A percentile compares a stretch with the other conserved stretches of the same genome.
These are phyloP conservation scores for Colletotrichum orchidophilum DNA, from an alignment of 2,329 filamentous ascomycete species.

Conservation along the genomic window DNA sequence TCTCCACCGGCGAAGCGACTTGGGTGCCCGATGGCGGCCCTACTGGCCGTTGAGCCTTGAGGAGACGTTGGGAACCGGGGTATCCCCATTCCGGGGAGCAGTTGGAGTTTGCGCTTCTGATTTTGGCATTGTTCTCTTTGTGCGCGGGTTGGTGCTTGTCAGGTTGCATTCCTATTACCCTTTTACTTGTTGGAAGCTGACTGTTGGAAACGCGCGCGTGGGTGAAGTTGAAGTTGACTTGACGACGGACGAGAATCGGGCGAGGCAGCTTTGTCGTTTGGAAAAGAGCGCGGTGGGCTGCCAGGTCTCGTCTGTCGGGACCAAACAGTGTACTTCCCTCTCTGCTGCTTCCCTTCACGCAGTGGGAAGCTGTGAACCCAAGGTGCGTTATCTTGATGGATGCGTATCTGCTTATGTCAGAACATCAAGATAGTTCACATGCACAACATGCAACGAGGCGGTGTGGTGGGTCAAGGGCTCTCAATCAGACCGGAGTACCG, in stretches of 20 bases:
- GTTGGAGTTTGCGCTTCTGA: conserved; percentile 5
- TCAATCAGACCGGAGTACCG: not conserved
- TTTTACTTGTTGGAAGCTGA: not conserved
- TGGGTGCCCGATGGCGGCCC: conserved; percentile 30
- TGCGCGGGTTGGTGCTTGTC: not conserved
- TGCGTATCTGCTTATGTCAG: not conserved
- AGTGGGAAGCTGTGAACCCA: not conserved
- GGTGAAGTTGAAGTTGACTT: not conserved
- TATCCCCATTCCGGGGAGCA: not conserved
- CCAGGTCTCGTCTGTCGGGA: not conserved
- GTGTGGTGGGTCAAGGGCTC: not conserved
- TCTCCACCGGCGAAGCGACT: conserved; percentile 14
- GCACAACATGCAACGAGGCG: not conserved
- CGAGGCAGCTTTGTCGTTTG: not conserved
- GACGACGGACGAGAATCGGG: not conserved
- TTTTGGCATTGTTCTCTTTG: conserved; percentile 1
- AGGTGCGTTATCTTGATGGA: not conserved
- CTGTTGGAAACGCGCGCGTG: not conserved
- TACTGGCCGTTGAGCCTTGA: conserved; percentile 16
- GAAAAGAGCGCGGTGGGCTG: not conserved
- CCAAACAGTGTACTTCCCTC: not conserved
- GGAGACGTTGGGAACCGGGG: not conserved
- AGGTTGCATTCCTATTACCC: not conserved
- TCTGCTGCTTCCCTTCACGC: not conserved
- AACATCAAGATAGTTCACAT: not conserved